Conservation (phyloP, 2,329 filamentous ascomycete species). For the Colletotrichum brevisporum region DNA sequence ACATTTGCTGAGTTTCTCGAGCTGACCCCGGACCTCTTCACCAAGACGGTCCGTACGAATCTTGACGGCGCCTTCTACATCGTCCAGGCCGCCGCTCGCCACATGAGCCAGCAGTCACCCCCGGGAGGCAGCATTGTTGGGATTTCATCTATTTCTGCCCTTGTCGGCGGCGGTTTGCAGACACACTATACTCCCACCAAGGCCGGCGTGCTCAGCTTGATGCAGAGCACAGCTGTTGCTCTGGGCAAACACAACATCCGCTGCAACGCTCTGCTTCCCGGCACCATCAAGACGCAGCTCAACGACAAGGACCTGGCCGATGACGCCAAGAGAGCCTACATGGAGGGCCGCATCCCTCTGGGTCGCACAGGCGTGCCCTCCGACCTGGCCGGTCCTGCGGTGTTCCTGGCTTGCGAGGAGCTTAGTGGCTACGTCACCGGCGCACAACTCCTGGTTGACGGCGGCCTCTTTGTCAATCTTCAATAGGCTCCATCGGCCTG, state of each 20-base stretch:
- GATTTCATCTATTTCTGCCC: slow-evolving; percentile 79
- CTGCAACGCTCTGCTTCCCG: slow-evolving; percentile 87
- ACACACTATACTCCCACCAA: slow-evolving; percentile 93
- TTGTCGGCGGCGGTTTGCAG: slow-evolving; percentile 84
- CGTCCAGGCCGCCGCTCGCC: slow-evolving; percentile 85
- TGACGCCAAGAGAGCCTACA: slow-evolving; percentile 79
- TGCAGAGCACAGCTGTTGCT: slow-evolving; percentile 87
- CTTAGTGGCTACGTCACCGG: slow-evolving; percentile 87
- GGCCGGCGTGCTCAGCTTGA: slow-evolving; percentile 83
- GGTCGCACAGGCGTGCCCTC: slow-evolving; percentile 78
- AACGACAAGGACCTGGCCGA: slow-evolving; percentile 87
- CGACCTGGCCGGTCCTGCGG: slow-evolving; percentile 87
- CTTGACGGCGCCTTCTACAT: slow-evolving; percentile 91
- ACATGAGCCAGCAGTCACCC: slow-evolving; percentile 79
- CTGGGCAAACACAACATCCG: slow-evolving; percentile 82
- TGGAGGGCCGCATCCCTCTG: slow-evolving; percentile 85
- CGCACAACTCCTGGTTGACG: slow-evolving; percentile 87
- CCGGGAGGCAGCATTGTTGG: slow-evolving; percentile 85
- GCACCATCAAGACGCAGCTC: slow-evolving; percentile 86
- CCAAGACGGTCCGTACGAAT: slow-evolving; percentile 82
- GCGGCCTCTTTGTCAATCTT: slow-evolving; percentile 90
- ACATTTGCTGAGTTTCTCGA: slow-evolving; percentile 89
- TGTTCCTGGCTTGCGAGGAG: slow-evolving; percentile 85
- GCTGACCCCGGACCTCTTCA: slow-evolving; percentile 78
- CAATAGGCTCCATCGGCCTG: slow-evolving; percentile 64